Percentiles rank a stretch among this genome's conserved stretches.
Evolutionary conservation across 2,329 filamentous ascomycete species (phyloP).

Genomic region (Lasiodiplodia gonubiensis): DNA sequence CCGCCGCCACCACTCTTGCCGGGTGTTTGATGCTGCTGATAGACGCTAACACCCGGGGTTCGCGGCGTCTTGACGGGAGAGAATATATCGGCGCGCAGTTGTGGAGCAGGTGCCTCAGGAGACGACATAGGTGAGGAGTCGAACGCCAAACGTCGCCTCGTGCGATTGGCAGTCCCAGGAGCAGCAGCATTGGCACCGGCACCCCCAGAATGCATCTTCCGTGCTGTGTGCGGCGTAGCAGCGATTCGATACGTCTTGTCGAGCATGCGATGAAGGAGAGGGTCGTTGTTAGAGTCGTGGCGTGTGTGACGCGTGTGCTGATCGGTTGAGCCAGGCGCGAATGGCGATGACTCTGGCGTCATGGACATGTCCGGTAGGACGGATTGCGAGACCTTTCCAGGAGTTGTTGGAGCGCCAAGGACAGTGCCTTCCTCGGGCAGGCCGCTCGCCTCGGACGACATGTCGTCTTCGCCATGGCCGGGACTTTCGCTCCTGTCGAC

Average conservation of each 20-base stretch:
- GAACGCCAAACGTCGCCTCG: constrained; percentile 20
- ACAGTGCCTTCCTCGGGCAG: constrained; percentile 34
- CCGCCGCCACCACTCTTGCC: constrained; percentile 14
- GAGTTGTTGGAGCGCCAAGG: constrained; percentile 41
- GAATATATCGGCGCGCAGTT: constrained; percentile 72
- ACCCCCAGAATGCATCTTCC: constrained; percentile 36
- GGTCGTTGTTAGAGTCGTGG: constrained; percentile 64
- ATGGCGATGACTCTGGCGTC: constrained; percentile 57
- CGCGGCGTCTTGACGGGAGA: constrained; percentile 53
- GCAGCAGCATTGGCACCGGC: constrained; percentile 67
- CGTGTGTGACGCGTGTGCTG: constrained; percentile 49
- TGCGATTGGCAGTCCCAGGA: constrained; percentile 66
- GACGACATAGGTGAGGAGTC: constrained; percentile 58
- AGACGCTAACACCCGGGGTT: constrained; percentile 84
- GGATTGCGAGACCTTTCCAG: constrained; percentile 40
- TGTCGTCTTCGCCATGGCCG: constrained; percentile 34
- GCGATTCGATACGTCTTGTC: constrained; percentile 96
- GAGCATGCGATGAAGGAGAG: constrained; percentile 85
- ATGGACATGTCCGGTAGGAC: constrained; percentile 51
- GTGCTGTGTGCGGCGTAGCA: constrained; percentile 78
- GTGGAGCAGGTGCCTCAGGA: constrained; percentile 77
- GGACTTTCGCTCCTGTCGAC: constrained; percentile 42
- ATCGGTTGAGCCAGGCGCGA: constrained; percentile 49
- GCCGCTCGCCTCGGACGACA: constrained; percentile 37
- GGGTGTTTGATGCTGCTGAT: constrained; percentile 34